Evolutionary conservation across 2,329 filamentous ascomycete genomes (phyloP).

Genomic region (Pyrenophora teres): DNA sequence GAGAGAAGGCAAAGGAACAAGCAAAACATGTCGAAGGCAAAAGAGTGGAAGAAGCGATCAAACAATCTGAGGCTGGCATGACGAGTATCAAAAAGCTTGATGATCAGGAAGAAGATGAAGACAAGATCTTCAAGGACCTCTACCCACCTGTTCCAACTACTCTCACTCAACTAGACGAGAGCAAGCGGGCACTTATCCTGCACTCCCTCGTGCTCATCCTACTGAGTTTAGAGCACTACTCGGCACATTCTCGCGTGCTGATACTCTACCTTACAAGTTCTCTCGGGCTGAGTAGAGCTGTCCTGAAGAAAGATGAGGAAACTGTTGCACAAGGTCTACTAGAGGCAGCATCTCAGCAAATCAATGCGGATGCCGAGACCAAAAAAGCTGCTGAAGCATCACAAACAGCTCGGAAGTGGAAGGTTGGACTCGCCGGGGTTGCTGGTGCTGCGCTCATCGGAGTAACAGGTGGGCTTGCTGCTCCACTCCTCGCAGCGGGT

Average conservation of each 20-base stretch:
- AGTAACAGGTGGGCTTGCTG: constrained; percentile 77
- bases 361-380: constrained; percentile 77
- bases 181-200: constrained; percentile 69
- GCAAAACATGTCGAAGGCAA: constrained; percentile 27
- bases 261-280: constrained; percentile 73
- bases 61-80: constrained; percentile 26
- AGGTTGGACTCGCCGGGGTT: constrained; percentile 84
- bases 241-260: constrained; percentile 72
- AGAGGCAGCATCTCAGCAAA: constrained; percentile 68
- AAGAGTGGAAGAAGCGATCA: constrained; percentile 36
- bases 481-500: constrained; percentile 76
- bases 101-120: constrained; percentile 39
- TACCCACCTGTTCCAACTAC: constrained; percentile 49
- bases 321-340: constrained; percentile 76
- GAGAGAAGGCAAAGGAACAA: constrained; percentile 42
- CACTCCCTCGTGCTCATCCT: constrained; percentile 74
- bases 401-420: constrained; percentile 70
- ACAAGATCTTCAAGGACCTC: constrained; percentile 48
- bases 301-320: constrained; percentile 72
- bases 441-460: constrained; percentile 87
- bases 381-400: constrained; percentile 72
- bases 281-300: constrained; percentile 67
- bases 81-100: constrained; percentile 35
- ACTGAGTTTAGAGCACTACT: constrained; percentile 78
- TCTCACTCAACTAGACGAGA: constrained; percentile 62